Base-by-base conservation (phyloP, 2,329 filamentous ascomycete species). In the Colletotrichum aenigma region DNA sequence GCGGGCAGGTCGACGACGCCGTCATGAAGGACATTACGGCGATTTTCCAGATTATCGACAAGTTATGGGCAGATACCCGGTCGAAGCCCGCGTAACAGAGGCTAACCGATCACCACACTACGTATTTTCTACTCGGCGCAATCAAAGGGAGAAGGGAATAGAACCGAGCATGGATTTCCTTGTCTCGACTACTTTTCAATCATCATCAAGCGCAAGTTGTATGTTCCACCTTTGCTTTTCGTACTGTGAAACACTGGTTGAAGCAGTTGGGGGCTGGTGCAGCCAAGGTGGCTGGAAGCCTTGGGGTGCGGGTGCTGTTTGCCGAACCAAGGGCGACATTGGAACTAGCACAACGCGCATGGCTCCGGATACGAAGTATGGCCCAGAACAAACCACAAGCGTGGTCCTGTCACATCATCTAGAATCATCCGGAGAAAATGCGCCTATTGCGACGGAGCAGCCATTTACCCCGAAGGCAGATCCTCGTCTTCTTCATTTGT, bases 11-110 rank as follows among this genome's bases (percentile, higher is more conserved):
- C 65, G 93, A 96, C 64, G 89, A 92, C 28, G 89, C 89, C 5
- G 91, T 94, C 4, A 93, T 98, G 89, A 92, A 91, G 81, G 90
- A 92, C 70, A 94, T 98, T 56, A 99, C 96, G 13, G 94, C 94
- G 8, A 93, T 98, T 12, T 99, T 98, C 81, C 96, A 98, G 85
- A 93, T 96, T 34, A 90, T 98, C 62, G 97, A 99, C 86, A 88
- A 87, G 67, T 85, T 98, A 80, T 98, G 95, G 94, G 90, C 87
- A 70, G 93, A 95, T 79, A 85, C 85, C 84, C 85, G 90, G 84
- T 76, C 74, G 52, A 76, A 75, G 74, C n/a, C n/a, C n/a, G 74
- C 74, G 55, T 76, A 75, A n/a, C 28, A 13, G 15, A 15, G 6
- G 8, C 48, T 15, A 8, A 3, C 28, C 12, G 36, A 18, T 32